These are phyloP conservation scores for Trichoderma polysporum DNA, from an alignment of 2,329 filamentous ascomycete genomes.

Conservation along the genomic window DNA sequence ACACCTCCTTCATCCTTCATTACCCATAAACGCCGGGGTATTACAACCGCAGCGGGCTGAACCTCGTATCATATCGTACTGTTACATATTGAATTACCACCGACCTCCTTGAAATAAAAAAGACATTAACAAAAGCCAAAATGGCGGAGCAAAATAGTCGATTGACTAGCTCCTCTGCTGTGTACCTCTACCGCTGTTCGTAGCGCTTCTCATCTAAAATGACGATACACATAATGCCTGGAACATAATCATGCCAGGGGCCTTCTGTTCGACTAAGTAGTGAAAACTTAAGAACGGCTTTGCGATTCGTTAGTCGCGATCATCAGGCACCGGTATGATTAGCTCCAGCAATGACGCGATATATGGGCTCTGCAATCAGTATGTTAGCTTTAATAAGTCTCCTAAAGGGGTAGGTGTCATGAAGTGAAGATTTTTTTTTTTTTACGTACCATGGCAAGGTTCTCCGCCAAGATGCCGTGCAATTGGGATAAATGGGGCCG, in stretches of 20 bases:
- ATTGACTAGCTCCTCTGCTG: background rate
- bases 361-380: constrained; percentile 37
- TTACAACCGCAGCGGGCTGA: constrained; percentile 12
- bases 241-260: background rate
- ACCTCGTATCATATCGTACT: constrained; percentile 12
- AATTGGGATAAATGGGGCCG: constrained; percentile 62
- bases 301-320: constrained; percentile 20
- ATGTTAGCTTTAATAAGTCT: background rate
- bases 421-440: too few species aligned
- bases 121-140: background rate
- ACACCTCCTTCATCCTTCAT: constrained; percentile 8
- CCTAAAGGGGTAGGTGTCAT: too few species aligned
- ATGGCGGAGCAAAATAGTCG: background rate
- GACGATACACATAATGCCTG: background rate
- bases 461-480: constrained; percentile 70
- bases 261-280: background rate
- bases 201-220: background rate
- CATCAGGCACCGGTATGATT: constrained; percentile 34
- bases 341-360: constrained; percentile 43
- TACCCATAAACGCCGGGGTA: constrained; percentile 23
- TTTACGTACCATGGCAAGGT: constrained; percentile 56
- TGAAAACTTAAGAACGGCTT: background rate
- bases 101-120: background rate
- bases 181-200: background rate
- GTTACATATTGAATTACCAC: constrained; percentile 8